Evolutionary conservation across 2,329 filamentous ascomycete species (phyloP).

Genomic region (Hyphodiscus sp.): DNA sequence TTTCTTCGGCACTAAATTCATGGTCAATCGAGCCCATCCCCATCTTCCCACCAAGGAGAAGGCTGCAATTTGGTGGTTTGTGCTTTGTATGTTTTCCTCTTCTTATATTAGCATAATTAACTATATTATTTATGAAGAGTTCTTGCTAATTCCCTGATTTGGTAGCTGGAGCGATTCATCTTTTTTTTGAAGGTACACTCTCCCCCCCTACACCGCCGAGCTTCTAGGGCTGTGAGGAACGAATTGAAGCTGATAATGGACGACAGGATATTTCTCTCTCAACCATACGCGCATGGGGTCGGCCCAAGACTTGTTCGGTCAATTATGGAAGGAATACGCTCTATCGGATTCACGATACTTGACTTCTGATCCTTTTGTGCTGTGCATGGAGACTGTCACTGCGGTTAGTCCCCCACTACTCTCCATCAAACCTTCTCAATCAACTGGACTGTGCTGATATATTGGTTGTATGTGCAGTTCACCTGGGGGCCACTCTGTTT

Average conservation of each 20-base stretch:
- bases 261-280: constrained; percentile 39
- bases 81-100: constrained; percentile 53
- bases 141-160: no score
- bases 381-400: constrained; percentile 50
- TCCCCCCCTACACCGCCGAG: background rate
- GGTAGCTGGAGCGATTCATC: constrained; percentile 26
- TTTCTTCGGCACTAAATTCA: constrained; percentile 51
- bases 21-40: constrained; percentile 47
- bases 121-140: background rate
- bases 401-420: constrained; percentile 28
- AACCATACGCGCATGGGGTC: constrained; percentile 37
- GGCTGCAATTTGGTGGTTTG: constrained; percentile 65
- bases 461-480: constrained; percentile 31
- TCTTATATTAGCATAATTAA: constrained; percentile 20
- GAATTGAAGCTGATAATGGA: background rate
- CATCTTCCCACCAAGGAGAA: constrained; percentile 48
- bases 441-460: background rate
- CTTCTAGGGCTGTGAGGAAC: background rate
- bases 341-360: constrained; percentile 51
- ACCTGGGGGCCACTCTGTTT: constrained; percentile 55
- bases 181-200: constrained; percentile 30
- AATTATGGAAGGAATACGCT: constrained; percentile 54
- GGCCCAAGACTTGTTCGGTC: constrained; percentile 39
- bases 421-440: background rate
- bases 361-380: constrained; percentile 44